Evolutionary conservation across 2,329 filamentous ascomycete species (phyloP), one percentile per base, ranked within the genome.

Genomic region (Colletotrichum theobromicola): DNA sequence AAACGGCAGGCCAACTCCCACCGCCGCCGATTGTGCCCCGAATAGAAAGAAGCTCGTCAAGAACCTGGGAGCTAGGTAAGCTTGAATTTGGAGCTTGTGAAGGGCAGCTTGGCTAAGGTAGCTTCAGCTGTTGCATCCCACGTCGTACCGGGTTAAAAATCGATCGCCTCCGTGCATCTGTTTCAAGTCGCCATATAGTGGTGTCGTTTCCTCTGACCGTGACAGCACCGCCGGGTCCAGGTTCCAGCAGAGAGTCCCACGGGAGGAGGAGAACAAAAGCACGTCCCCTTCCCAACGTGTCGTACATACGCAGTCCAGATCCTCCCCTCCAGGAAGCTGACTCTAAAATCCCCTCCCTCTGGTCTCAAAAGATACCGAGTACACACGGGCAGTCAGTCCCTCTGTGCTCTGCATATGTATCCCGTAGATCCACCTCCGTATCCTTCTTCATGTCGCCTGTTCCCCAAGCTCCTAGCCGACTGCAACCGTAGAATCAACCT

Each of bases 391-490:
- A 50, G 42, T 50, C n/a, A 18, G 21, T 58, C 50, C 50, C 26
- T 67, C 63, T 35, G 63, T 66, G 63, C 65, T 61, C 10, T 34
- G 53, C 50, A 60, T 63, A 21, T 50, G 10, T 50, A 57, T 28
- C 71, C 53, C 61, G 67, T 74, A 62, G 67, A 74, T 70, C 67
- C 71, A 74, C 71, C 67, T 61, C 71, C 67, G 18, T 71, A 16
- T 32, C 67, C 60, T 66, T 70, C 66, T 60, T 63, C 58, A 65
- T 66, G 67, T 66, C 60, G 60, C 55, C 66, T 67, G 34, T 30
- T 66, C 37, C 58, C 67, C 60, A 53, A 70, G 50, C 60, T 73
- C 46, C 55, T 28, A 57, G 67, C 60, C 67, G 72, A 62, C 15
- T 72, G 61, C 55, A 62, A 71, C 72, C 28, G 34, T 34, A 55